Evolutionary conservation across 495 filamentous ascomycete species (phyloP).

Genomic region (Pyrenula massariospora): DNA sequence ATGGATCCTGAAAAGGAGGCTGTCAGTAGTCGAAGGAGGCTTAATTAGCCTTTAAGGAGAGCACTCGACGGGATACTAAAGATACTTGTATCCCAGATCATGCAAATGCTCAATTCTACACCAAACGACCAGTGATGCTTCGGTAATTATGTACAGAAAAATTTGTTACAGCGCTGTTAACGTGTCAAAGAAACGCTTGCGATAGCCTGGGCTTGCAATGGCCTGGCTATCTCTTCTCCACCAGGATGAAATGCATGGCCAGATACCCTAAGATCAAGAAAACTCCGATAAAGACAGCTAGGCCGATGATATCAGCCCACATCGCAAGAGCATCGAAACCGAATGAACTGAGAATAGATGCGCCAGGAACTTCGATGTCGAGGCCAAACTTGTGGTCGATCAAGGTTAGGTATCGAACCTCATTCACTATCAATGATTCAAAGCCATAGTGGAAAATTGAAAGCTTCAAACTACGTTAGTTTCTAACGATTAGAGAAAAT

Average conservation of each 20-base stretch:
- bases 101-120: too few relatives aligned
- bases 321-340: conserved; percentile 77
- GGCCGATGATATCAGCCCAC: conserved; percentile 73
- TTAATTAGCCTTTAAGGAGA: too few relatives aligned
- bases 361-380: conserved; percentile 91
- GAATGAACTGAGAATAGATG: conserved; percentile 86
- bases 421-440: conserved; percentile 93
- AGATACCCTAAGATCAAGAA: conserved; percentile 84
- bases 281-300: conserved; percentile 67
- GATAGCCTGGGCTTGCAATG: too few relatives aligned
- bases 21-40: too few relatives aligned
- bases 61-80: too few relatives aligned
- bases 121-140: too few relatives aligned
- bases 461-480: conserved; percentile 35
- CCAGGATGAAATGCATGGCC: conserved; percentile 86
- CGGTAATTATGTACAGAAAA: too few relatives aligned
- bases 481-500: background rate
- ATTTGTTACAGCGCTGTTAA: too few relatives aligned
- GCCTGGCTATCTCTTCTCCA: conserved; percentile 68
- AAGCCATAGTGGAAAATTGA: conserved; percentile 99
- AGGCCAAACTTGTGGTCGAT: conserved; percentile 90
- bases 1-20: too few relatives aligned
- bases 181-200: too few relatives aligned
- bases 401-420: conserved; percentile 82
- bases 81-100: too few relatives aligned